phyloP scores from a whole-genome alignment of 768 basidiomycete genomes.

The Myochromella boudieri region DNA sequence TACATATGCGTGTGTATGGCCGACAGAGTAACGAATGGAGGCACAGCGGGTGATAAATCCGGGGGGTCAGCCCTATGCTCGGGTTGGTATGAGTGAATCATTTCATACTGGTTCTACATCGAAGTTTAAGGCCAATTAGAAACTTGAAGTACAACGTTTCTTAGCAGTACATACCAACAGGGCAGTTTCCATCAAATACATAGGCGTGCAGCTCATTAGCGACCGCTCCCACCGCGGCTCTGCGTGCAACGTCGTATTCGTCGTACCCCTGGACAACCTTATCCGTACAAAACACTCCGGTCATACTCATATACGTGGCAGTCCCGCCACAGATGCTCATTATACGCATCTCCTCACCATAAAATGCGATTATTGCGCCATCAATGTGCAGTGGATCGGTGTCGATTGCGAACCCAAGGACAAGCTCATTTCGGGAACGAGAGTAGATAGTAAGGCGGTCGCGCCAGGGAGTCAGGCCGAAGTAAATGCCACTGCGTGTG shows the following conservation, averaged over 20 bases:
- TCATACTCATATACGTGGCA: background rate
- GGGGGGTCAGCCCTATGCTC: no score
- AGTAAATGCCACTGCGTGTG: slow-evolving; percentile 1
- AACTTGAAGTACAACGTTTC: no score
- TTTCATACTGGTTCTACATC: no score
- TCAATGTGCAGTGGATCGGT: background rate
- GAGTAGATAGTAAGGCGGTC: slow-evolving; percentile 9
- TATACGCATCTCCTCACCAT: background rate
- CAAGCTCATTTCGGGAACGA: slow-evolving; percentile 2
- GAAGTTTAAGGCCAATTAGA: no score
- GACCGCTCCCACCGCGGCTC: background rate
- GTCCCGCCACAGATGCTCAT: slow-evolving; percentile 4
- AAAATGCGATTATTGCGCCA: background rate
- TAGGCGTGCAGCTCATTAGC: slow-evolving; percentile 1
- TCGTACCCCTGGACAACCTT: slow-evolving; percentile 4
- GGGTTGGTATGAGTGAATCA: no score
- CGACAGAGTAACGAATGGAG: no score
- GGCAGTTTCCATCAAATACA: slow-evolving; percentile 10
- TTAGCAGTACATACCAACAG: background rate
- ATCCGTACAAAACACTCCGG: slow-evolving; percentile 6
- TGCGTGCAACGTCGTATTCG: background rate
- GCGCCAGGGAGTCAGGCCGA: background rate
- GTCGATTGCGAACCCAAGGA: slow-evolving; percentile 1
- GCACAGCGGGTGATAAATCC: no score
- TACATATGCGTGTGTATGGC: no score